Base-by-base conservation (phyloP, 148 eudicot species). In the Polygonum aviculare region DNA sequence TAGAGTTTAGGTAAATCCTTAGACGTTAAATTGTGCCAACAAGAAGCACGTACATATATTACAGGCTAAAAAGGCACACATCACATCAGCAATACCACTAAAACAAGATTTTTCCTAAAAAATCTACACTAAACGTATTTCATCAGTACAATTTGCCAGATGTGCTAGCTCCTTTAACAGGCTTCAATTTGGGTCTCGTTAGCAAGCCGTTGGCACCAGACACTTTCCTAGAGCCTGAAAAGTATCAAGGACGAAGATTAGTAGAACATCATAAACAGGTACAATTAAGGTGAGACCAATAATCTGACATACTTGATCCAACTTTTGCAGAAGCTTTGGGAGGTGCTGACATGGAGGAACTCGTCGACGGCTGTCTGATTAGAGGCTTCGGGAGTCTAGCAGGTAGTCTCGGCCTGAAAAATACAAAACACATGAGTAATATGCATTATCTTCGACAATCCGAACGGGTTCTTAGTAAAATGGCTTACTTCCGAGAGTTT, bases 321-420 rank as follows among this genome's bases (percentile, higher is more conserved):
- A 71, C 79, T 86, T 85, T 87, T 50, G 89, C 78, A 73, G 92
- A 76, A 74, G 86, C 77, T 79, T 81, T 88, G 77, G 81, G 82
- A 63, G 82, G 73, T 59, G 95, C 86, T 75, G 78, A 76, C 75
- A 77, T 88, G 76, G 90, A 84, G 79, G 90, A 82, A 78, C 86
- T 85, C 18, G 85, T 35, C 26, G 59, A 86, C 69, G 73, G 74
- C 73, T 79, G 93, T 87, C 82, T 89, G 72, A 60, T 81, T 78
- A 88, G 86, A 70, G 97, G 92, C 80, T 81, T 91, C 36, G 95
- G 95, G 79, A 86, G 81, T 82, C 86, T 90, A 65, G 81, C 54
- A 36, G 88, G 86, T 69, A 87, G 51, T 67, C 73, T 75, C 72
- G 81, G 44, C 87, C 98, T 94, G 90, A 74, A 85, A 67, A 67